Percentiles rank a stretch among this genome's conserved stretches.
Evolutionary conservation across 1,284 basidiomycete species (phyloP).

Genomic region (Trametes polyzona): DNA sequence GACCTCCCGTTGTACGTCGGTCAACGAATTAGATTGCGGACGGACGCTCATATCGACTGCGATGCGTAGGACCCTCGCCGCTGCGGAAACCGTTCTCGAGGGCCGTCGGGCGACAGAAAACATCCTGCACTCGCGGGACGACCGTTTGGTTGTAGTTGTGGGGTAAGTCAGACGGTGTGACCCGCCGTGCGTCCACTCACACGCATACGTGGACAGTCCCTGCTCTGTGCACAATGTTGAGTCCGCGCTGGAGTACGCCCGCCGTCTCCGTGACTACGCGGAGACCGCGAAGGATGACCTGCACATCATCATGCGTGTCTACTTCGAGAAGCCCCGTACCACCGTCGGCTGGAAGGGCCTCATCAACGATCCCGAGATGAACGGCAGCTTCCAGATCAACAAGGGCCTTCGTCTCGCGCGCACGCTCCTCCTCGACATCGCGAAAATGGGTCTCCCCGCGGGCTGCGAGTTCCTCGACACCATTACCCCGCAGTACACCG

Average conservation of each 20-base stretch:
- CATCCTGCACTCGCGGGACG: constrained; percentile 84
- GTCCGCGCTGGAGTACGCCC: constrained; percentile 85
- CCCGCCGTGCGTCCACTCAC: neutral
- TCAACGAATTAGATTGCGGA: too few species aligned
- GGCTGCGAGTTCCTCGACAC: constrained; percentile 92
- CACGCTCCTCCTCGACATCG: constrained; percentile 85
- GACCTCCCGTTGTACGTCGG: constrained; percentile 72
- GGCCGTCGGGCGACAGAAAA: constrained; percentile 82
- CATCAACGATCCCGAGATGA: constrained; percentile 93
- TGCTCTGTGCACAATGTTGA: constrained; percentile 92
- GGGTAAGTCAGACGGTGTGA: constrained; percentile 55
- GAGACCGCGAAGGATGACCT: constrained; percentile 84
- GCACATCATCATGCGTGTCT: constrained; percentile 95
- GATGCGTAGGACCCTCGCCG: constrained; percentile 58
- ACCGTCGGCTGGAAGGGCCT: constrained; percentile 99
- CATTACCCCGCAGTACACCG: constrained; percentile 92
- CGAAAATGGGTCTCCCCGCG: constrained; percentile 83
- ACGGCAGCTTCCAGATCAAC: constrained; percentile 92
- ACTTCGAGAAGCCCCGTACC: constrained; percentile 96
- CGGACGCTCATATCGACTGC: neutral
- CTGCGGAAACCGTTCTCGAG: constrained; percentile 83
- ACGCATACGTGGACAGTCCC: constrained; percentile 55
- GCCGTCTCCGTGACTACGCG: constrained; percentile 80
- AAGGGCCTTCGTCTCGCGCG: constrained; percentile 93
- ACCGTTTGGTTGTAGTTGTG: constrained; percentile 87